Percentiles rank a stretch among this genome's conserved stretches.
phyloP scores from a whole-genome alignment of 306 rosid species.

The Lotus japonicus region DNA sequence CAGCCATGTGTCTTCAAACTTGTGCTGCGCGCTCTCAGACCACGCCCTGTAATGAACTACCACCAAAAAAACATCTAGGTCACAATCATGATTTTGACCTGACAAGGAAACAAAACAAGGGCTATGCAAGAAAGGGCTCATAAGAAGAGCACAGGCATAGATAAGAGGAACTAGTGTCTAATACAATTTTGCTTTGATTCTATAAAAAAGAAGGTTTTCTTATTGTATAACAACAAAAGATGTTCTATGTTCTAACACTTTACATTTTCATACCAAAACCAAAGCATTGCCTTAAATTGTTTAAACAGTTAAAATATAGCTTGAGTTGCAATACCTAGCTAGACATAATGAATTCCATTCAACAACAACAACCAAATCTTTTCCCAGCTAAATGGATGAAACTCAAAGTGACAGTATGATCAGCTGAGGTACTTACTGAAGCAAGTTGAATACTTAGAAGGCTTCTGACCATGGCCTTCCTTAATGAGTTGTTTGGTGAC shows the following conservation, averaged over 20 bases:
- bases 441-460: slow-evolving; percentile 90
- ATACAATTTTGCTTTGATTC: not conserved
- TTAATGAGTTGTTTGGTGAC: slow-evolving; percentile 75
- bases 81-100: slow-evolving; percentile 1
- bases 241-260: not conserved
- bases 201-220: not conserved
- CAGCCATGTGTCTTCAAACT: slow-evolving; percentile 91
- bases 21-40: slow-evolving; percentile 78
- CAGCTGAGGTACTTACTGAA: slow-evolving; percentile 51
- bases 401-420: not conserved
- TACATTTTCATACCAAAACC: not conserved
- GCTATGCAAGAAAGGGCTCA: not conserved
- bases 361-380: no score
- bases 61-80: slow-evolving; percentile 18
- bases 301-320: no score
- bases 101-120: not conserved
- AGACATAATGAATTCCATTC: no score
- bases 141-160: not conserved
- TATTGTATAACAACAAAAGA: not conserved
- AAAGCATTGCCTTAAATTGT: no score
- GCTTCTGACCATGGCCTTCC: slow-evolving; percentile 82
- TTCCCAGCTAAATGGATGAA: no score
- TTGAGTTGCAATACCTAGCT: no score
- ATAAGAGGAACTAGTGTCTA: not conserved
- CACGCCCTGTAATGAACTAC: slow-evolving; percentile 91